Evolutionary conservation across 2,329 filamentous ascomycete species (phyloP).

Genomic region (Furcasterigmium furcatum): DNA sequence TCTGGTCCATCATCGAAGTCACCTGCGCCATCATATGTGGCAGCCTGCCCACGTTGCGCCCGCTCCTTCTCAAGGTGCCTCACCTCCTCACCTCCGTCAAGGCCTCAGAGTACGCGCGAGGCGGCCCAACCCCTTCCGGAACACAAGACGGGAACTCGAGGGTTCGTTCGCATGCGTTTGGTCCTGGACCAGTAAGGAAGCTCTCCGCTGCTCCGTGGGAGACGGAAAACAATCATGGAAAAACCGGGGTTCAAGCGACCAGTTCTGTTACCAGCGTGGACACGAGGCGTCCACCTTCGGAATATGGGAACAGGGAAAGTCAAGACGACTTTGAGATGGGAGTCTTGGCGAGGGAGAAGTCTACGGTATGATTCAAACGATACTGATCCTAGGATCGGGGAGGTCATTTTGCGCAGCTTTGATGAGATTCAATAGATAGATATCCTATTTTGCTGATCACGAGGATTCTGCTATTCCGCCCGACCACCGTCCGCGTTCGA

Average conservation of each 20-base stretch:
- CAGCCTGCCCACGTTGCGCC: slow-evolving; percentile 36
- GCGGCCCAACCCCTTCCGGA: background rate
- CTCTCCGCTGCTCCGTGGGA: background rate
- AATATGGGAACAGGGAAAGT: background rate
- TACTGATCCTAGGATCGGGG: no score
- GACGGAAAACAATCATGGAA: no score
- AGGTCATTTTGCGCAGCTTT: no score
- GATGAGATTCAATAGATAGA: no score
- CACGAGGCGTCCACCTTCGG: background rate
- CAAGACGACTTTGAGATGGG: slow-evolving; percentile 1
- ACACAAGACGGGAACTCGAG: background rate
- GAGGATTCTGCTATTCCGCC: no score
- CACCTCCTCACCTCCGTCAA: background rate
- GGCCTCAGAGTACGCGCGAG: background rate
- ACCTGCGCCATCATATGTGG: slow-evolving; percentile 36
- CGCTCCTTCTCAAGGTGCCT: slow-evolving; percentile 22
- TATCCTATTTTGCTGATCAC: no score
- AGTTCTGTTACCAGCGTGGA: background rate
- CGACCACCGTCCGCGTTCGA: no score
- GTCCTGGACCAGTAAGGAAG: background rate
- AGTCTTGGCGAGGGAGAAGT: background rate
- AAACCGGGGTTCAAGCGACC: no score
- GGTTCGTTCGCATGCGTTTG: background rate
- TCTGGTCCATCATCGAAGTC: slow-evolving; percentile 26
- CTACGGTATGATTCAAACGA: background rate